phyloP scores from a whole-genome alignment of 805 yeast genomes.

The Candida taoyuanica region DNA sequence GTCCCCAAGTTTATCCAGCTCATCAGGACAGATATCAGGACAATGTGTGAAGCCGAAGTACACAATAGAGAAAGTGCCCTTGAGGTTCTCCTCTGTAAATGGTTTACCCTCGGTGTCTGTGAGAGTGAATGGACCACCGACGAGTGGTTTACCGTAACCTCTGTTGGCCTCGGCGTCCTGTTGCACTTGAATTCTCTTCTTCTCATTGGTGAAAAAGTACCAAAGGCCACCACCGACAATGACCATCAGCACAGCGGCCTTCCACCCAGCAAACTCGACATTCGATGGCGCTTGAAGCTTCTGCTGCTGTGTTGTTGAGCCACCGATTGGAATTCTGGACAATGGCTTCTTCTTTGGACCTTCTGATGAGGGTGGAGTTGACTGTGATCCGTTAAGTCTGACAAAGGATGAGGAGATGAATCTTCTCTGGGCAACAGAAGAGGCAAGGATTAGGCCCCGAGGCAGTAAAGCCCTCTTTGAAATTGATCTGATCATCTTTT shows the following conservation, averaged over 20 bases:
- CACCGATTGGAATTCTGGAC: constrained; percentile 78
- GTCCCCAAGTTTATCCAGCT: constrained; percentile 82
- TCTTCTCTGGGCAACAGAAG: constrained; percentile 1
- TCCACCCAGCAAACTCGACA: constrained; percentile 81
- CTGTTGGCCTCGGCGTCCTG: constrained; percentile 80
- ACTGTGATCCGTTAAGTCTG: constrained; percentile 16
- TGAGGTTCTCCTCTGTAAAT: constrained; percentile 74
- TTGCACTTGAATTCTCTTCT: constrained; percentile 66
- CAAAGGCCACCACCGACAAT: constrained; percentile 69
- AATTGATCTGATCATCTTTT: constrained; percentile 13
- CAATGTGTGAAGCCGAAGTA: constrained; percentile 97
- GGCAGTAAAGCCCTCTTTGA: constrained; percentile 5
- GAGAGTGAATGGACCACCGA: constrained; percentile 85
- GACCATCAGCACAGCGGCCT: constrained; percentile 64
- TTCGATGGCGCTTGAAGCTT: constrained; percentile 36
- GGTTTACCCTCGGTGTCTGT: constrained; percentile 63
- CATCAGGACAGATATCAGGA: constrained; percentile 99
- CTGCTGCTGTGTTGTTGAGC: constrained; percentile 31
- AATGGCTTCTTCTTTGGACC: constrained; percentile 48
- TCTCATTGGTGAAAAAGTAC: constrained; percentile 69
- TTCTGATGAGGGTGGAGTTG: constrained; percentile 4
- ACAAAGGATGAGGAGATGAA: constrained; percentile 17
- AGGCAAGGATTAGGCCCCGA: background rate
- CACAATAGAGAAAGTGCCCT: constrained; percentile 76
- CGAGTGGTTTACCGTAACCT: constrained; percentile 86